Conservation (phyloP, 192 early-diverging fungal species). For the Podila verticillata region DNA sequence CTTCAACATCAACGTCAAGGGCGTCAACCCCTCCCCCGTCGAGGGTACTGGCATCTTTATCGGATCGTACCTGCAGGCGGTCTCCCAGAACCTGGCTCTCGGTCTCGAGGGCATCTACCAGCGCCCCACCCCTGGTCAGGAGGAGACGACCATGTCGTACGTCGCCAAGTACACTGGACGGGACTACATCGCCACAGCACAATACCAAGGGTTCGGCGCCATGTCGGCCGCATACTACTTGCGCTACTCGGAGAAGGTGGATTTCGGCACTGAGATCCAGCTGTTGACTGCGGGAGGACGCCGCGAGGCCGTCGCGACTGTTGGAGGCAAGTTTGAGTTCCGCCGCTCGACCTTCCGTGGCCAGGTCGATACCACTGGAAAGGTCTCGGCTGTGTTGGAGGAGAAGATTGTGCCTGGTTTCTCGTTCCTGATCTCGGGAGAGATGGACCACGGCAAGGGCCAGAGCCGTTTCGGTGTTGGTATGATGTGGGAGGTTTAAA, state of each 20-base stretch:
- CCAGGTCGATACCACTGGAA: constrained; percentile 90
- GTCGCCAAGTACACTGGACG: constrained; percentile 75
- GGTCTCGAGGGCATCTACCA: constrained; percentile 90
- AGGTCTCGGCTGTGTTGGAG: constrained; percentile 89
- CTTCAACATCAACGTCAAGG: constrained; percentile 91
- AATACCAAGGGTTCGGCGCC: constrained; percentile 72
- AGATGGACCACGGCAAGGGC: constrained; percentile 96
- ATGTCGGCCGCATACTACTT: constrained; percentile 90
- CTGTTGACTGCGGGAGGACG: constrained; percentile 73
- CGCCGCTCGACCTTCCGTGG: constrained; percentile 90
- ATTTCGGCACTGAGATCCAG: constrained; percentile 93
- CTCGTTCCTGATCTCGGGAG: constrained; percentile 88
- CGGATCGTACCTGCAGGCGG: constrained; percentile 89
- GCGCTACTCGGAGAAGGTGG: constrained; percentile 91
- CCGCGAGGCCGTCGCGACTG: constrained; percentile 90
- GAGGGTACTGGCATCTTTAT: constrained; percentile 93
- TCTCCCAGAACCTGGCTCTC: constrained; percentile 82
- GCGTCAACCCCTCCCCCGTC: constrained; percentile 92
- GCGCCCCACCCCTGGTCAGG: constrained; percentile 81
- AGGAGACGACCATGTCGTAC: constrained; percentile 80
- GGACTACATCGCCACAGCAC: constrained; percentile 74
- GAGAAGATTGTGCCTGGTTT: constrained; percentile 96
- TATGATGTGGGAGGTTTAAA: constrained; percentile 87
- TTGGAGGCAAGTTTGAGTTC: constrained; percentile 99
- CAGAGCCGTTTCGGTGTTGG: constrained; percentile 88